Evolutionary conservation across 257 asterid genomes (phyloP), one percentile per base, ranked within the genome.

Genomic region (Solanum corneliomulleri): DNA sequence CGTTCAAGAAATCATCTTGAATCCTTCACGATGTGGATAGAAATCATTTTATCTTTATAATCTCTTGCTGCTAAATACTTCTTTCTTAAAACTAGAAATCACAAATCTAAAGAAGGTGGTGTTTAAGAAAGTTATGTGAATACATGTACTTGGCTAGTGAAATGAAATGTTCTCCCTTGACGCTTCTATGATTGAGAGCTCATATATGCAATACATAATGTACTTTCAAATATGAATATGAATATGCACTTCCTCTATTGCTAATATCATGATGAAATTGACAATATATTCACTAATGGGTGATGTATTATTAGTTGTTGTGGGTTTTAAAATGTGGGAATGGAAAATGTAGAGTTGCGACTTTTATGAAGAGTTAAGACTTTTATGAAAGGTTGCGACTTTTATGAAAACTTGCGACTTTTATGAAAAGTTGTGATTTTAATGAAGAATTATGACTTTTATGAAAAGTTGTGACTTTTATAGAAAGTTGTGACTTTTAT

Each of bases 1-100:
- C 85, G 93, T 94, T 95, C 98, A 92, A 95, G 90, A 90, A 35
- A 87, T 76, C 98, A 91, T 70, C 98, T 98, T 20, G 98, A 94
- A 90, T 96, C 94, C 98, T 95, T 84, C 84, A 86, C 37, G 82
- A 68, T 4, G 75, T 77, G 14, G 85, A 88, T 52, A 56, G 39
- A 47, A 74, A 41, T 49, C n/a, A 21, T 31, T 58, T 84, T 84
- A 64, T 84, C 44, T 66, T 45, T 84, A 9, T 84, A 31, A 81
- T 25, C 80, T 66, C 80, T 70, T 66, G 66, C 87, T 84, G 42
- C 44, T 84, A 84, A 25, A 41, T 39, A 21, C 44, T 31, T 80
- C n/a, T 9, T 80, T 29, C 25, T 29, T 60, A 42, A 80, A 80
- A 80, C 44, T 80, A 47, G 85, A 80, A 62, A 4, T 80, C 85